Evolutionary conservation across 2,329 filamentous ascomycete species (phyloP).

Genomic region (Ophiostoma novo-ulmi): DNA sequence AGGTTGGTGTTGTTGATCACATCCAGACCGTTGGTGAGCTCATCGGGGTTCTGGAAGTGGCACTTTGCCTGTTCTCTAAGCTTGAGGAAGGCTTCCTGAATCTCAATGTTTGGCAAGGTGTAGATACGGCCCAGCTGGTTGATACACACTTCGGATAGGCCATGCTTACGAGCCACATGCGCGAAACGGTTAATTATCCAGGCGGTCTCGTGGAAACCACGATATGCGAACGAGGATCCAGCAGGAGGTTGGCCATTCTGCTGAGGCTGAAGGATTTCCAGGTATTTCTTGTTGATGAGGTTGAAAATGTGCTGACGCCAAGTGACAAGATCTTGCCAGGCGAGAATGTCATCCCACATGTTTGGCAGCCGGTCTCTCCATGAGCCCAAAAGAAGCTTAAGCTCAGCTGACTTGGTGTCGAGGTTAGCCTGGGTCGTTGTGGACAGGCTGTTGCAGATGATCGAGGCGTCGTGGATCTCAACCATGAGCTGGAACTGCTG

Average conservation of each 20-base stretch:
- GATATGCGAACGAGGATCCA: conserved; percentile 90
- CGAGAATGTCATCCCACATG: conserved; percentile 98
- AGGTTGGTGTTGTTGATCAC: conserved; percentile 99
- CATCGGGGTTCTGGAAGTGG: conserved; percentile 91
- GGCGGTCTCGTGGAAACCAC: conserved; percentile 95
- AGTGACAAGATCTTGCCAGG: conserved; percentile 98
- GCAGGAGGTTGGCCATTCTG: conserved; percentile 64
- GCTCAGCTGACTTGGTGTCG: conserved; percentile 89
- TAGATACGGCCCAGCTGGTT: conserved; percentile 96
- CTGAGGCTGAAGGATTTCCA: conserved; percentile 74
- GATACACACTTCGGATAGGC: conserved; percentile 94
- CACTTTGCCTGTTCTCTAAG: conserved; percentile 97
- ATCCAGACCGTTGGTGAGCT: conserved; percentile 86
- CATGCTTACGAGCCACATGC: conserved; percentile 95
- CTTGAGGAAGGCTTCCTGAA: conserved; percentile 98
- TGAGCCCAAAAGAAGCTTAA: conserved; percentile 86
- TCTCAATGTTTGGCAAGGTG: conserved; percentile 97
- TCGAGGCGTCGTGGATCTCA: conserved; percentile 92
- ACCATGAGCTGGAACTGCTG: conserved; percentile 98
- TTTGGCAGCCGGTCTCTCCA: conserved; percentile 96
- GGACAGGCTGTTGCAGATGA: conserved; percentile 87
- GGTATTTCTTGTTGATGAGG: conserved; percentile 90
- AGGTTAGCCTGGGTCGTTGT: conserved; percentile 79
- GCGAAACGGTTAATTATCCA: conserved; percentile 99
- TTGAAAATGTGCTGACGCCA: conserved; percentile 99